Evolutionary conservation across 163 green algal species (phyloP).

Genomic region (Volvox carteri): DNA sequence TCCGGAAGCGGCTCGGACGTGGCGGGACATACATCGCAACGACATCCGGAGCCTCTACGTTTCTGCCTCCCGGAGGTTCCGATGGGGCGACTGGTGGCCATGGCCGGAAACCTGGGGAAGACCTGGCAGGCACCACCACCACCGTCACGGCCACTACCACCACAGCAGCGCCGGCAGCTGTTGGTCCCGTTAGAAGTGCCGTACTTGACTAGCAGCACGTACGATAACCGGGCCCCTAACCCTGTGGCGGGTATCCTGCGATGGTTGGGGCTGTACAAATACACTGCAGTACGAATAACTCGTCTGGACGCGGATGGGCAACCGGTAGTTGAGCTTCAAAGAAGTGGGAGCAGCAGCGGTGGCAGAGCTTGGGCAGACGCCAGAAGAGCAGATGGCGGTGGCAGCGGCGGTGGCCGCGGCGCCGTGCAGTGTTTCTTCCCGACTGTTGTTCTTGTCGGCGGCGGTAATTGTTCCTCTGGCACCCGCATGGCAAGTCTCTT

Average conservation of each 20-base stretch:
- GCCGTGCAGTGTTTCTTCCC: not conserved
- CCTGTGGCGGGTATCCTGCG: not conserved
- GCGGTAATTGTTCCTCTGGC: not conserved
- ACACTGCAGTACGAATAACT: slow-evolving; percentile 15
- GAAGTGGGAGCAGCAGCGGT: not conserved
- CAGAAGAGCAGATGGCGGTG: not conserved
- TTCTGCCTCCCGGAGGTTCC: no score
- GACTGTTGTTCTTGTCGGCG: slow-evolving; percentile 22
- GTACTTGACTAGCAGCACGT: not conserved
- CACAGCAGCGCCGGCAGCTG: slow-evolving; percentile 16
- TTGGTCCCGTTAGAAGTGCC: slow-evolving; percentile 16
- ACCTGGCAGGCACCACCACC: not conserved
- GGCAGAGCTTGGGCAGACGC: not conserved
- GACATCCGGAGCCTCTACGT: no score
- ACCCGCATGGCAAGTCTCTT: not conserved
- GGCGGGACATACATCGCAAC: no score
- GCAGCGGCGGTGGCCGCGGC: not conserved
- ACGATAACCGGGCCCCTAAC: no score
- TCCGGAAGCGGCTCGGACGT: no score
- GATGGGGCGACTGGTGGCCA: no score
- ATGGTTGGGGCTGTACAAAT: slow-evolving; percentile 30
- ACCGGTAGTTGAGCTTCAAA: not conserved
- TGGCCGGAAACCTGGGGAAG: no score
- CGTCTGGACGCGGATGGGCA: not conserved
- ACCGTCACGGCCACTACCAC: not conserved